A percentile compares a stretch with the other conserved stretches of the same genome.
Conservation (phyloP, 1,139 yeast species). For the Scheffersomyces segobiensis region DNA sequence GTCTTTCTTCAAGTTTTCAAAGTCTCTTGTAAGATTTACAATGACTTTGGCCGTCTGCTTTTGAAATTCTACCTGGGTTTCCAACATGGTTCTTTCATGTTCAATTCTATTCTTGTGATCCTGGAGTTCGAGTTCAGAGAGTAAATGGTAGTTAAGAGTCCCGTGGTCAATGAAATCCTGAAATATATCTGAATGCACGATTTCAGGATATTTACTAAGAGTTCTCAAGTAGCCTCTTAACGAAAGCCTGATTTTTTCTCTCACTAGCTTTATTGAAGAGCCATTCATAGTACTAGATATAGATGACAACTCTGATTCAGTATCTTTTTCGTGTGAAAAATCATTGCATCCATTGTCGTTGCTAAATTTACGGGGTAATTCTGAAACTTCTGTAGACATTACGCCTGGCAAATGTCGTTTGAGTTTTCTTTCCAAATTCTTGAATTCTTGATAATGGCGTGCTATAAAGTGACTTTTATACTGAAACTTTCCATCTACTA, state of each 20-base stretch:
- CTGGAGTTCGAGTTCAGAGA: conserved; percentile 40
- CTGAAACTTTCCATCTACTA: conserved; percentile 4
- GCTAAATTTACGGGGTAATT: conserved; percentile 53
- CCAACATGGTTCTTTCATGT: conserved; percentile 59
- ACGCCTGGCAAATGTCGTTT: conserved; percentile 68
- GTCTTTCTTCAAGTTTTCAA: conserved; percentile 56
- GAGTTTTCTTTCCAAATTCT: conserved; percentile 50
- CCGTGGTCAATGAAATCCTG: conserved; percentile 51
- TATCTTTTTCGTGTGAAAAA: neutral
- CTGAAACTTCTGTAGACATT: conserved; percentile 57
- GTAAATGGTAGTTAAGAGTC: conserved; percentile 22
- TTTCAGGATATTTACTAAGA: conserved; percentile 54
- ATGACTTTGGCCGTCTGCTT: conserved; percentile 54
- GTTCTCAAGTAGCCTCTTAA: conserved; percentile 68
- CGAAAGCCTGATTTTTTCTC: conserved; percentile 73
- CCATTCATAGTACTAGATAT: conserved; percentile 3
- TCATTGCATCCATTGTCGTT: conserved; percentile 29
- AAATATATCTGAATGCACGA: conserved; percentile 54
- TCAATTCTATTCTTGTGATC: conserved; percentile 61
- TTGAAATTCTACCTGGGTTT: conserved; percentile 75
- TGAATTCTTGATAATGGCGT: conserved; percentile 68
- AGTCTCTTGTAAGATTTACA: conserved; percentile 46
- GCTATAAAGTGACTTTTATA: conserved; percentile 47
- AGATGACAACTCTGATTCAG: neutral
- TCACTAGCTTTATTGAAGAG: conserved; percentile 13